Percentiles rank a stretch among this genome's conserved stretches.
Evolutionary conservation across 1,284 basidiomycete genomes (phyloP).

Genomic region (Moesziomyces aphidis): DNA sequence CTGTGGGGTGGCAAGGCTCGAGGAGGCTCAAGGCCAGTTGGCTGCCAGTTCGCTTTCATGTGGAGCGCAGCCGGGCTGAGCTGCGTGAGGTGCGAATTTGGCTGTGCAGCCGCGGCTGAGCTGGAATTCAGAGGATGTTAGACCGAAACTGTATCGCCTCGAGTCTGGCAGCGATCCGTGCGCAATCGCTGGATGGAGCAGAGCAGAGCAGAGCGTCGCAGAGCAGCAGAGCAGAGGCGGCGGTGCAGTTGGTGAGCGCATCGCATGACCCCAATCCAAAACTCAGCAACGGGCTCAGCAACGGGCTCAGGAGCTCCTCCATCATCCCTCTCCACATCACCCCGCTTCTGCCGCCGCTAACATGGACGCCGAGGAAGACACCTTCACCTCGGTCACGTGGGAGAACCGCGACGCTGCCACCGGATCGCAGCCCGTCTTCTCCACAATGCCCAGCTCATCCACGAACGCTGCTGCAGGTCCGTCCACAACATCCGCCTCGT

Average conservation of each 20-base stretch:
- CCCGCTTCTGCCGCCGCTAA: background rate
- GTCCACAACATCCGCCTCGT: slow-evolving; percentile 16
- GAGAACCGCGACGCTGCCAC: slow-evolving; percentile 38
- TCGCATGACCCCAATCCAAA: too few species aligned
- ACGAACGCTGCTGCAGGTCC: slow-evolving; percentile 26
- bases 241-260: too few species aligned
- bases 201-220: too few species aligned
- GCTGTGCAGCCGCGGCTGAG: slow-evolving; percentile 15
- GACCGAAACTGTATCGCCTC: background rate
- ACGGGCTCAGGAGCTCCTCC: too few species aligned
- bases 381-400: slow-evolving; percentile 64
- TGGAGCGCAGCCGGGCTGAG: too few species aligned
- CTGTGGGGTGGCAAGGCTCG: too few species aligned
- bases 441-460: slow-evolving; percentile 21
- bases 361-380: slow-evolving; percentile 54
- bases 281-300: background rate
- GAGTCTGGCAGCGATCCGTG: slow-evolving; percentile 11
- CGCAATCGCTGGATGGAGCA: too few species aligned
- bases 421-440: slow-evolving; percentile 37
- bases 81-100: too few species aligned
- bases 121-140: slow-evolving; percentile 5
- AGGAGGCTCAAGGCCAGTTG: too few species aligned
- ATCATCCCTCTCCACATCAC: background rate
- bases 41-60: too few species aligned
- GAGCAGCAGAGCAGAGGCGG: too few species aligned